These are phyloP conservation scores for Eucalyptus sp. DNA, from an alignment of 345 rosid species.

Conservation along the genomic window DNA sequence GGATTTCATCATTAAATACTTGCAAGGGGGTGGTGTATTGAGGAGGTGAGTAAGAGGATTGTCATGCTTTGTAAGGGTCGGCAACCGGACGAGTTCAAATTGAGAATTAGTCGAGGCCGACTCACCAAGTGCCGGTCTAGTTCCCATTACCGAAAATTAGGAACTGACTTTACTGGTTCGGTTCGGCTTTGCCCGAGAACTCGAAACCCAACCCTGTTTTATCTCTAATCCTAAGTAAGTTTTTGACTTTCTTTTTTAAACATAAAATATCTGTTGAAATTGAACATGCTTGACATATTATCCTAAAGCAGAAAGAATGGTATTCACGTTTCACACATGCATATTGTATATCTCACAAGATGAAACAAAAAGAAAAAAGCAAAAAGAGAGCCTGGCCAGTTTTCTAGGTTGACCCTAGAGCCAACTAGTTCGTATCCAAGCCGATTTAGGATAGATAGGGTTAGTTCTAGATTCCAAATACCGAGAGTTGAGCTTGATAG, in stretches of 20 bases:
- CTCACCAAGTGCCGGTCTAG: not conserved
- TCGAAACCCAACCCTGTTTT: accelerated
- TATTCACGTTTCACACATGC: not conserved
- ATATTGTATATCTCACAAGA: not conserved
- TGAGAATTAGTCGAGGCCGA: not conserved
- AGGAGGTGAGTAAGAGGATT: not conserved
- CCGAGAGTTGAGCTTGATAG: not conserved
- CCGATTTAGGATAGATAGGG: not conserved
- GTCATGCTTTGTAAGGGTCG: not conserved
- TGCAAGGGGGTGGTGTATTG: not conserved
- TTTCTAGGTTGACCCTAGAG: not conserved
- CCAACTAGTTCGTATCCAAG: not conserved
- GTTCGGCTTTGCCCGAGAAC: accelerated
- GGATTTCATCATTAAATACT: not conserved
- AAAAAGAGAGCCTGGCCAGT: not conserved
- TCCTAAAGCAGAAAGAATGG: not conserved
- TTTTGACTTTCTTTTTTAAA: not conserved
- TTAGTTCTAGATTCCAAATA: not conserved
- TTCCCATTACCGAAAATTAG: not conserved
- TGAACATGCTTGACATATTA: not conserved
- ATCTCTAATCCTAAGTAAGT: not conserved
- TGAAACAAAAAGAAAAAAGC: not conserved
- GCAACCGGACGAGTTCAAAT: accelerated
- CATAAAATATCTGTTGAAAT: no score
- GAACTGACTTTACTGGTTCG: not conserved